phyloP scores from a whole-genome alignment of 2,329 filamentous ascomycete species.

The Escovopsis weberi region DNA sequence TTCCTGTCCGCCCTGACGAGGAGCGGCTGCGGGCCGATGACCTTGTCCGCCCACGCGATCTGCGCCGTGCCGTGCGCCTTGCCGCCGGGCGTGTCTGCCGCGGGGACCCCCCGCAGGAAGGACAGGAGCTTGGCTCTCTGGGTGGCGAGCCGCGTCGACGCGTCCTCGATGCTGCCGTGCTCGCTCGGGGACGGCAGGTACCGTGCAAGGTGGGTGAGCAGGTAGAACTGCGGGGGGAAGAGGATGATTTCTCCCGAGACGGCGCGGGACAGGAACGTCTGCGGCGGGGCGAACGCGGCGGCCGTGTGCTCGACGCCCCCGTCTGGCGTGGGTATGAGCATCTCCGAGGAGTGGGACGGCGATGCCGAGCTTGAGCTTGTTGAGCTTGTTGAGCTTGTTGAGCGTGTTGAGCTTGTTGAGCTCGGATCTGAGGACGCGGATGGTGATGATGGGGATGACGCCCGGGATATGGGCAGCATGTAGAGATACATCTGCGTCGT shows the following conservation, averaged over 20 bases:
- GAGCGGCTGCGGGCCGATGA: slow-evolving; percentile 41
- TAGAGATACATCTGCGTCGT: slow-evolving; percentile 97
- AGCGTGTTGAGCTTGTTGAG: too few species aligned
- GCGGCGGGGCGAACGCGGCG: slow-evolving; percentile 59
- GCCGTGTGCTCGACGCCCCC: slow-evolving; percentile 53
- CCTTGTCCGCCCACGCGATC: slow-evolving; percentile 45
- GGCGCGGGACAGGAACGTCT: slow-evolving; percentile 54
- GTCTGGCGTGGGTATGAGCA: slow-evolving; percentile 55
- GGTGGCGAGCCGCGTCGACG: slow-evolving; percentile 22
- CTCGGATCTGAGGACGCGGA: too few species aligned
- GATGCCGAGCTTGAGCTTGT: too few species aligned
- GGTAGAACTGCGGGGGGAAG: slow-evolving; percentile 79
- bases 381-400: too few species aligned
- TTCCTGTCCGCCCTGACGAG: slow-evolving; percentile 30
- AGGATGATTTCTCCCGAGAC: slow-evolving; percentile 56
- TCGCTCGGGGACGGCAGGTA: slow-evolving; percentile 24
- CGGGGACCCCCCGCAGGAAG: slow-evolving; percentile 35
- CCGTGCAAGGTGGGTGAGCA: slow-evolving; percentile 43
- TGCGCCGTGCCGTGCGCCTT: slow-evolving; percentile 25
- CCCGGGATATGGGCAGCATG: slow-evolving; percentile 47
- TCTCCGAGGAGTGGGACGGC: slow-evolving; percentile 20
- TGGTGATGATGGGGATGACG: slow-evolving; percentile 19
- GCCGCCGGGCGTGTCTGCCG: slow-evolving; percentile 24
- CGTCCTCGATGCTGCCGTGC: slow-evolving; percentile 9
- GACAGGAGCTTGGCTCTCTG: slow-evolving; percentile 38